Base-by-base conservation (phyloP, 257 asterid species). In the Eucommia ulmoides region DNA sequence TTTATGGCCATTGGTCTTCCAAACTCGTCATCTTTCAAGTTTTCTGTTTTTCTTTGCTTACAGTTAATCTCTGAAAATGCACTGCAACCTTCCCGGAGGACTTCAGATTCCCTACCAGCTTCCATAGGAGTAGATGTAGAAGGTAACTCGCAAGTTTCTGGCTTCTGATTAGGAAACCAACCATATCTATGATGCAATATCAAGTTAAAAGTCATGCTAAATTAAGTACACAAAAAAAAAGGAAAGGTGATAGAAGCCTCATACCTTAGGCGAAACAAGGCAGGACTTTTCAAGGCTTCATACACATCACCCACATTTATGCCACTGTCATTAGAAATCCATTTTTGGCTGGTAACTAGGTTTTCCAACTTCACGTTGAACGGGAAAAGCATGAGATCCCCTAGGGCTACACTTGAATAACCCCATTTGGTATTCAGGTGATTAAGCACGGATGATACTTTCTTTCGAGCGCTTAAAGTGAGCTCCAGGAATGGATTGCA, bases 401-500 rank as follows among this genome's bases (percentile, higher is more conserved):
- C 96, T 8, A 5, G 25, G 21, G 58, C 76, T 57, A 65, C 64
- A 49, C 65, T 45, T 41, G 80, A 78, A 62, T 65, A 41, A 8
- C 76, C 74, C 97, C 94, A 88, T 73, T 88, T 88, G 47, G 80
- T 47, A 61, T 77, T 68, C 41, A 88, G 79, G 74, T 80, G 97
- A 66, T 72, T 84, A 44, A 82, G 65, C 61, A 88, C 86, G 8
- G 97, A 88, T 61, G 94, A 72, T 62, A 88, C 80, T 75, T 66
- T 82, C 73, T 88, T 88, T 65, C 61, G 57, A 65, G 56, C 62
- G 60, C 94, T 77, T 71, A 88, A 26, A 26, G 82, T 72, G 58
- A 88, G 95, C 59, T 88, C 97, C 74, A 84, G 49, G 71, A 77
- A 88, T 9, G 97, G 97, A 68, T 88, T 82, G 75, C 68, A 62